Base-by-base conservation (phyloP, 2,329 filamentous ascomycete species). In the Byssochlamys sp. region DNA sequence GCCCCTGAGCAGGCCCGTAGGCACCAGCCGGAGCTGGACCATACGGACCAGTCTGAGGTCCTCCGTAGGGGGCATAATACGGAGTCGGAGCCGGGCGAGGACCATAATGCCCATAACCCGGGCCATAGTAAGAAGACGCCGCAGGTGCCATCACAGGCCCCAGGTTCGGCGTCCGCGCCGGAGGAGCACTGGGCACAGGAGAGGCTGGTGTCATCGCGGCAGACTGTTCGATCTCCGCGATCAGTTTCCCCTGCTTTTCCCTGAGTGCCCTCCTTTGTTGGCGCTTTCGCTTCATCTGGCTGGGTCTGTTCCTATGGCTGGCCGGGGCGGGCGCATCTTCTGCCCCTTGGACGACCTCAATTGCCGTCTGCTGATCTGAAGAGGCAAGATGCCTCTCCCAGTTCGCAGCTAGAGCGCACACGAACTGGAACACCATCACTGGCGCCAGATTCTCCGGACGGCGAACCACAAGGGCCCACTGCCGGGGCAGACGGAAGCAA, bases 401-500 rank as follows among this genome's bases (percentile, higher is more conserved):
- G 26, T 53, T 55, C 51, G 55, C 53, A 49, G 59, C 54, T 33
- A 62, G 49, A 45, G 48, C 56, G 14, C 55, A 55, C 14, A 54
- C 55, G 19, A 59, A 45, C 54, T 58, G 59, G 39, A 56, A 49
- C 49, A 59, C 52, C 48, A 62, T 31, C 27, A 59, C 55, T 45
- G 58, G 62, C 14, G 61, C 61, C 51, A 65, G 56, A 51, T 62
- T 61, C 31, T 61, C 63, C 58, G 60, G 58, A 33, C 58, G 62
- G 25, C 58, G 59, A 51, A 58, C 55, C 55, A 63, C 62, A n/a
- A 63, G 59, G 53, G 61, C 63, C 57, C 58, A 59, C 39, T 57
- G 39, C 55, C 59, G 60, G 53, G 59, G 56, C 52, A 29, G 39
- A 35, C 51, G 54, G 39, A 25, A 35, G 56, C 52, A 31, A 54